phyloP scores from a whole-genome alignment of 2,329 filamentous ascomycete genomes.

The Chrysosphaeria jannelii region DNA sequence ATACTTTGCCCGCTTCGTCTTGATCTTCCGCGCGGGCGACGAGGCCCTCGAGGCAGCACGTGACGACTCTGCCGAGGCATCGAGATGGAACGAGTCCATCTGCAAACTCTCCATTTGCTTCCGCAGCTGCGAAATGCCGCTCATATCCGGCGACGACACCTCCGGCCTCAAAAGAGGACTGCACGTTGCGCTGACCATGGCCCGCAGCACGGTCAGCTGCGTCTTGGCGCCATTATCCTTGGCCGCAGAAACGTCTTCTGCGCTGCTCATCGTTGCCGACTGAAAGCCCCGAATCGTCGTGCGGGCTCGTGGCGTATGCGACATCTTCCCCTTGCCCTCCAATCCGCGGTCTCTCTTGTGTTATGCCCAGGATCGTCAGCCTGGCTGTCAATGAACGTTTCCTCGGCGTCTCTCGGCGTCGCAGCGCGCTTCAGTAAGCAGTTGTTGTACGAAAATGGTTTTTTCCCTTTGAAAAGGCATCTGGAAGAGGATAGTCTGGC shows the following conservation, averaged over 20 bases:
- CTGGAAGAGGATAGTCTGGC: conserved; percentile 22
- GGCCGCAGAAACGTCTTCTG: too few relatives aligned
- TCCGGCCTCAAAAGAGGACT: conserved; percentile 23
- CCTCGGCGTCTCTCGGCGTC: conserved; percentile 26
- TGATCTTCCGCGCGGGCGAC: background rate
- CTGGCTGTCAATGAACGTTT: background rate
- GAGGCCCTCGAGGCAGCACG: conserved; percentile 11
- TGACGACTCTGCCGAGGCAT: conserved; percentile 16
- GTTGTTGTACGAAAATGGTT: conserved; percentile 16
- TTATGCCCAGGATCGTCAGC: too few relatives aligned
- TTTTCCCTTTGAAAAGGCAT: conserved; percentile 23
- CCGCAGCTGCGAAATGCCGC: conserved; percentile 59
- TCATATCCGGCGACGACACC: conserved; percentile 23
- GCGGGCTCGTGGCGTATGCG: conserved; percentile 17
- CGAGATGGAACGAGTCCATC: conserved; percentile 47
- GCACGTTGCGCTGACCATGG: conserved; percentile 30
- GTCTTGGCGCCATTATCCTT: conserved; percentile 12
- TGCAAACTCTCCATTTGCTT: conserved; percentile 61
- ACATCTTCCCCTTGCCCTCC: conserved; percentile 9
- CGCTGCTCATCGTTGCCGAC: too few relatives aligned
- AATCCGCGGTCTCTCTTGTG: too few relatives aligned
- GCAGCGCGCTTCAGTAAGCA: conserved; percentile 20
- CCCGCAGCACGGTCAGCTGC: conserved; percentile 15
- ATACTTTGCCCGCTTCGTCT: too few relatives aligned
- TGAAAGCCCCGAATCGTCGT: conserved; percentile 26